A percentile compares a stretch with the other conserved stretches of the same genome.
Evolutionary conservation across 371 early-diverging fungal species (phyloP).

Genomic region (Haplosporangium sp.): DNA sequence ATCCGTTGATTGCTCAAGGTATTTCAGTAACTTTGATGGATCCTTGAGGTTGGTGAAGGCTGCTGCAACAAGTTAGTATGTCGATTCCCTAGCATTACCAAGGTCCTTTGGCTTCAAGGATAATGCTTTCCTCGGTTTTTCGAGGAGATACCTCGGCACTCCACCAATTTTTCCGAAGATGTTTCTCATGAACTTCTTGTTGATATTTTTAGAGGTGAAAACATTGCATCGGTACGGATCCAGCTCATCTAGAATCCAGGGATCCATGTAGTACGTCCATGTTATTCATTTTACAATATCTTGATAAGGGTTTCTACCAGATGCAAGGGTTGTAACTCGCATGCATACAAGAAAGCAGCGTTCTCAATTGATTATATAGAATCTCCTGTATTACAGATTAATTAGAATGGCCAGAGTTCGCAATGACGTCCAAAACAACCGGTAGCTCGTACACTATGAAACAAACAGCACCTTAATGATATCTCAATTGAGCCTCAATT

Average conservation of each 20-base stretch:
- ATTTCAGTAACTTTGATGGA: slow-evolving; percentile 19
- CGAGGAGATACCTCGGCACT: slow-evolving; percentile 50
- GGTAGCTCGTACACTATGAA: too few species aligned
- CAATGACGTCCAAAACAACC: too few species aligned
- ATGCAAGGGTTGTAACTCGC: too few species aligned
- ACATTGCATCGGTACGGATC: slow-evolving; percentile 12
- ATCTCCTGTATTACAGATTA: too few species aligned
- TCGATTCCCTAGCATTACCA: background rate
- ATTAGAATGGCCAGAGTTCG: too few species aligned
- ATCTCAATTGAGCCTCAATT: too few species aligned
- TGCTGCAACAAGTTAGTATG: slow-evolving; percentile 14
- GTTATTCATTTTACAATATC: slow-evolving; percentile 6
- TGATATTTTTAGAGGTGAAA: slow-evolving; percentile 8
- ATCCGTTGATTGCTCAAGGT: slow-evolving; percentile 15
- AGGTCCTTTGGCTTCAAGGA: background rate
- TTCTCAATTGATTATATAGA: too few species aligned
- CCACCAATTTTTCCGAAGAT: slow-evolving; percentile 28
- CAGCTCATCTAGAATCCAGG: slow-evolving; percentile 40
- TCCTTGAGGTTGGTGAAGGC: slow-evolving; percentile 19
- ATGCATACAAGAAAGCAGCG: too few species aligned
- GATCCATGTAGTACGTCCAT: slow-evolving; percentile 36
- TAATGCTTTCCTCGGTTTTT: too few species aligned
- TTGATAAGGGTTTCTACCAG: background rate
- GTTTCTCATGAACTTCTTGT: slow-evolving; percentile 15
- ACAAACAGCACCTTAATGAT: too few species aligned